A percentile compares a stretch with the other conserved stretches of the same genome.
phyloP scores from a whole-genome alignment of 192 early-diverging fungal genomes.

The Radiomyces spectabilis region DNA sequence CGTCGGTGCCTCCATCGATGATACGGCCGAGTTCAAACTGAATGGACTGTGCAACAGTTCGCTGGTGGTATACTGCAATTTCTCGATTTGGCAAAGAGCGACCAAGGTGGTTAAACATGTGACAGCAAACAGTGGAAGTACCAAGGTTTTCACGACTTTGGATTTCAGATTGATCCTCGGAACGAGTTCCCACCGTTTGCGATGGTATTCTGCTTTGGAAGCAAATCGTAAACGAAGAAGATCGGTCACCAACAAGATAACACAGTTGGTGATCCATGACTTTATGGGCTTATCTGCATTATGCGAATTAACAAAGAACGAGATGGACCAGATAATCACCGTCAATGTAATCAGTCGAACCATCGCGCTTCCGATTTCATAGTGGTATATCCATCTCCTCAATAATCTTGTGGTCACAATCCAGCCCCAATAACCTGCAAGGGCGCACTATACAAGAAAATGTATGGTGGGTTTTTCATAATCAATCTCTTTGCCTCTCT shows the following conservation, averaged over 20 bases:
- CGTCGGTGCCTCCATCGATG: no score
- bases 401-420: conserved; percentile 47
- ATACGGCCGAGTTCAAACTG: no score
- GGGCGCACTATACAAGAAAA: conserved; percentile 30
- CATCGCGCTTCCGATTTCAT: conserved; percentile 43
- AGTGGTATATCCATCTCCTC: conserved; percentile 50
- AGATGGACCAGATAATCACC: conserved; percentile 45
- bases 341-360: conserved; percentile 46
- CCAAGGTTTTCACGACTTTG: conserved; percentile 25
- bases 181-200: conserved; percentile 19
- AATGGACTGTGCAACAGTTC: conserved; percentile 15
- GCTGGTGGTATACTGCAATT: conserved; percentile 28
- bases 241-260: conserved; percentile 34
- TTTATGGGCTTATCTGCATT: conserved; percentile 42
- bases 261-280: conserved; percentile 43
- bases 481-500: no score
- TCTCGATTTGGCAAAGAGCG: conserved; percentile 32
- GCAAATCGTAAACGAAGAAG: conserved; percentile 25
- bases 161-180: conserved; percentile 26
- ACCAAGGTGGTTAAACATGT: conserved; percentile 41
- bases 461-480: no score
- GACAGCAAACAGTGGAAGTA: conserved; percentile 42
- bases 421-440: conserved; percentile 54
- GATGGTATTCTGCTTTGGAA: conserved; percentile 25
- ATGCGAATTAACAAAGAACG: conserved; percentile 36